Conservation (phyloP, 2,329 filamentous ascomycete genomes). For the Calonectria hawksworthii region DNA sequence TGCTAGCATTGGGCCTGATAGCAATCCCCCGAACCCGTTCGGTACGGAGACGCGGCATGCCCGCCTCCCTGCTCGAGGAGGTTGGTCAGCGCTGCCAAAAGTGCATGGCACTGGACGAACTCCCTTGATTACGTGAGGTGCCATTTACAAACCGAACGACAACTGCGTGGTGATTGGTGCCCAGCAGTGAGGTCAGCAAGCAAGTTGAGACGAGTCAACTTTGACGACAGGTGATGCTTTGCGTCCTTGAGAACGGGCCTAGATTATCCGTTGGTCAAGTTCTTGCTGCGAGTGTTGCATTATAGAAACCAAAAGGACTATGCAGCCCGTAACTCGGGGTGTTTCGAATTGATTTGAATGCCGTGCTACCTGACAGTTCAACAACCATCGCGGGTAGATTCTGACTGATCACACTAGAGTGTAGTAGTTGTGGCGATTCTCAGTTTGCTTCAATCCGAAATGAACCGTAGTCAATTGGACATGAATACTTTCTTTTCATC, state of each 20-base stretch:
- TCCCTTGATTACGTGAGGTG: constrained; percentile 3
- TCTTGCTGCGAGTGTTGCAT: neutral
- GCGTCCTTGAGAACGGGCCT: neutral
- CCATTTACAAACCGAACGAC: neutral
- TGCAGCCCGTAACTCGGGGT: neutral
- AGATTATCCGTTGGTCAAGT: neutral
- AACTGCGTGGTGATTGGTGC: neutral
- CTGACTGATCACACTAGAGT: neutral
- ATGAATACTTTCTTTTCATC: neutral
- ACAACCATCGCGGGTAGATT: neutral
- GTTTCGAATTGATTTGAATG: constrained; percentile 9
- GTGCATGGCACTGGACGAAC: neutral
- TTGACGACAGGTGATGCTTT: neutral
- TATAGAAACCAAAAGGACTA: neutral
- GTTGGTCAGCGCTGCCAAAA: neutral
- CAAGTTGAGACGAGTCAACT: neutral
- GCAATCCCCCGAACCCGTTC: neutral
- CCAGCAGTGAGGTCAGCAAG: neutral
- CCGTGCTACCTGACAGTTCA: neutral
- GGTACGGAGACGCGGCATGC: neutral
- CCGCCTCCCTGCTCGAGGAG: neutral
- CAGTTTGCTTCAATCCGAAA: too few species aligned
- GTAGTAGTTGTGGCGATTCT: neutral
- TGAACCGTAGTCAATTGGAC: neutral
- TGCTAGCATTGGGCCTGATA: neutral